Conservation (phyloP, 1,284 basidiomycete species). For the Tylopilus orsonianus region DNA sequence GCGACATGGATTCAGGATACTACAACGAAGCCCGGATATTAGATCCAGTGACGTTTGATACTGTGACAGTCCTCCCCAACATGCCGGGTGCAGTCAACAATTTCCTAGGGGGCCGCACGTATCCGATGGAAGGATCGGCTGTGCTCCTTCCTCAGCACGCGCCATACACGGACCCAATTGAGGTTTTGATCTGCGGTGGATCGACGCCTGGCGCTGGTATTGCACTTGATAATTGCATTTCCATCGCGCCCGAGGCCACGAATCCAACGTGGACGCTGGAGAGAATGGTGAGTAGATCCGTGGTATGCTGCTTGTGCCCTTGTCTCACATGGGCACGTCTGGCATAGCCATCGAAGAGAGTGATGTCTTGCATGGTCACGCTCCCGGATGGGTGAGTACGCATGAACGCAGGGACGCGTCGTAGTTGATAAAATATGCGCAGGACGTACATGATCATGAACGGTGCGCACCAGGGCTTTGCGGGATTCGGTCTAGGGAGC, state of each 20-base stretch:
- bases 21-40: slow-evolving; percentile 80
- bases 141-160: slow-evolving; percentile 67
- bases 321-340: background rate
- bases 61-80: slow-evolving; percentile 60
- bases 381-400: slow-evolving; percentile 49
- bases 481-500: slow-evolving; percentile 68
- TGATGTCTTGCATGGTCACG: slow-evolving; percentile 71
- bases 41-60: slow-evolving; percentile 62
- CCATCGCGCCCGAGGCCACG: slow-evolving; percentile 57
- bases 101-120: slow-evolving; percentile 70
- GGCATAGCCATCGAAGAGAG: slow-evolving; percentile 66
- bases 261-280: slow-evolving; percentile 67
- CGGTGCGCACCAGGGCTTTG: slow-evolving; percentile 62
- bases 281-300: slow-evolving; percentile 57
- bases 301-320: background rate
- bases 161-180: slow-evolving; percentile 70
- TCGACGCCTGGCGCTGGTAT: slow-evolving; percentile 53
- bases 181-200: slow-evolving; percentile 75
- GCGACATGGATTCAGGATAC: slow-evolving; percentile 45
- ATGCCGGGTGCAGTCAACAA: slow-evolving; percentile 76
- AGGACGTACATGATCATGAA: slow-evolving; percentile 76
- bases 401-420: no score
- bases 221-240: slow-evolving; percentile 71
- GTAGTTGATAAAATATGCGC: slow-evolving; percentile 19
- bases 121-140: slow-evolving; percentile 72